Evolutionary conservation across 2,329 filamentous ascomycete species (phyloP), one percentile per base, ranked within the genome.

Genomic region (Lachnellula suecica): DNA sequence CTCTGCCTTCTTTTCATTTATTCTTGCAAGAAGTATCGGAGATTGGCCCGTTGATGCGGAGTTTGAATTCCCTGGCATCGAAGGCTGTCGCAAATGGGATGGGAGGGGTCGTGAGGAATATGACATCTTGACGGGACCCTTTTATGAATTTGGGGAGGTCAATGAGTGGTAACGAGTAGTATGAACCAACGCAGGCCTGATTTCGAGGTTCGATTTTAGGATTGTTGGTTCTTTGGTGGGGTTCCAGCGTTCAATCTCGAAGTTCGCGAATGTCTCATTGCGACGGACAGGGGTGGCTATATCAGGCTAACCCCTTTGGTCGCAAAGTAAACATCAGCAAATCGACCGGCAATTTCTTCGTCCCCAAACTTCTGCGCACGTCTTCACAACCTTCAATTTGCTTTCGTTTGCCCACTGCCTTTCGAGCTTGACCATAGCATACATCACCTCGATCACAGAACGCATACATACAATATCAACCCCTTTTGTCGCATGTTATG

Each of bases 1-100:
- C 70, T 95, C 90, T 49, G 85, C 83, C 70, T 88, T 91, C 76
- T 95, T 95, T 73, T 94, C 89, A 58, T 88, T 84, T 67, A 95
- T 91, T 58, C 89, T 86, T 41, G 87, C 83, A 47, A 88, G 73
- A 15, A 94, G 76, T 23, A 83, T 81, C 1, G 88, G 82, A 1
- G 88, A 88, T 69, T 89, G 86, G 44, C 83, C 79, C 4, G 71
- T 68, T 47, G 76, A 74, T 24, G 72, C 70, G 4, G 75, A 71
- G 52, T 63, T 66, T 9, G 66, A 54, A 56, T 69, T 74, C 22
- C 74, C 71, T 2, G 76, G 81, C 27, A 81, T 75, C 58, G 77
- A 83, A 31, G 81, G 74, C 61, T 84, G 81, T 52, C 87, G 86
- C 63, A 89, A 73, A 64, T 91, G 86, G 23, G 84, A 83, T 3